Evolutionary conservation across 495 filamentous ascomycete species (phyloP).

Genomic region (Xylaria venustula): DNA sequence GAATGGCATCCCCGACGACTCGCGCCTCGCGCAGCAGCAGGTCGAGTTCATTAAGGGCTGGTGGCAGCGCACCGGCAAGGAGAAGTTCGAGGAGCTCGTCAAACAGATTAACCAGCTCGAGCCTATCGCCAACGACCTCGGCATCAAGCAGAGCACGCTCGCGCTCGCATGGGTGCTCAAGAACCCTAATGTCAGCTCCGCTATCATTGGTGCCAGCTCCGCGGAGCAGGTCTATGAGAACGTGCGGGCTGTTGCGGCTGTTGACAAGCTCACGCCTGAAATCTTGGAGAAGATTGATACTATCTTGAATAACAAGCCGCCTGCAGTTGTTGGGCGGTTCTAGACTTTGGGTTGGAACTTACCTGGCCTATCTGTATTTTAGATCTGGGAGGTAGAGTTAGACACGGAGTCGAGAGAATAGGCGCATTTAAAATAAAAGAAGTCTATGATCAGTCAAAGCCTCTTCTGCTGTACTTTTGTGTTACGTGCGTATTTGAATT

Average conservation of each 20-base stretch:
- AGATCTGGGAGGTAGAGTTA: neutral
- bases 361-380: neutral
- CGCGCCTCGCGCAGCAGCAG: constrained; percentile 47
- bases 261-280: constrained; percentile 64
- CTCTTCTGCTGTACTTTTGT: too few species aligned
- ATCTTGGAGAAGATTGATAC: constrained; percentile 69
- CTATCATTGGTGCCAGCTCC: constrained; percentile 74
- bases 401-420: neutral
- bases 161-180: constrained; percentile 78
- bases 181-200: constrained; percentile 70
- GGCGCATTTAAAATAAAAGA: too few species aligned
- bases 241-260: constrained; percentile 58
- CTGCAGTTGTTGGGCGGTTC: constrained; percentile 34
- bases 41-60: constrained; percentile 49
- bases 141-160: constrained; percentile 62
- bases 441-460: too few species aligned
- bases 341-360: too few species aligned
- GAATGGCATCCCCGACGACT: constrained; percentile 58
- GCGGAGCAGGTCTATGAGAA: constrained; percentile 74
- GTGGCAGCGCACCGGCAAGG: constrained; percentile 43
- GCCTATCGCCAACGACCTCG: constrained; percentile 67
- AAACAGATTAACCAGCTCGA: constrained; percentile 48
- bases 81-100: constrained; percentile 45
- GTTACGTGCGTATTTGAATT: too few species aligned
- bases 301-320: constrained; percentile 64